Percentiles rank a stretch among this genome's conserved stretches.
phyloP scores from a whole-genome alignment of 2,329 filamentous ascomycete species.

The Penicillium sp. region DNA sequence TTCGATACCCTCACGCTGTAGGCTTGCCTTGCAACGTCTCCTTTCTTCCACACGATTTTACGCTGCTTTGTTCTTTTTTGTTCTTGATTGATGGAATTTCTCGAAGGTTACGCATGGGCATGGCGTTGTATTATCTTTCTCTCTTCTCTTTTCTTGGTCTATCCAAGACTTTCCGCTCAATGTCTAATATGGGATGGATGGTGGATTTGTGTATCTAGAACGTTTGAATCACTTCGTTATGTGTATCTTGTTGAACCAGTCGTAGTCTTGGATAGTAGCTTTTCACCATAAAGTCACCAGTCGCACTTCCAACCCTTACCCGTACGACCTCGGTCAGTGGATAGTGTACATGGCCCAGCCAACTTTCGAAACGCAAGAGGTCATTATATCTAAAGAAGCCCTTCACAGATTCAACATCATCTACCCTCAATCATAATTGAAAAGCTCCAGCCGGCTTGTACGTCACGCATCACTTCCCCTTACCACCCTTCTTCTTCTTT shows the following conservation, averaged over 20 bases:
- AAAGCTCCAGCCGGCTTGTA: background rate
- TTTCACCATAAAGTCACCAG: background rate
- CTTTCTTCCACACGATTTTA: constrained; percentile 31
- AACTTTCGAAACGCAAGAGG: background rate
- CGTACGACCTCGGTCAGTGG: no score
- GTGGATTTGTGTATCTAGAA: constrained; percentile 29
- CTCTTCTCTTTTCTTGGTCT: constrained; percentile 15
- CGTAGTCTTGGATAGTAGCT: background rate
- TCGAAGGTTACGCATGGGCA: constrained; percentile 38
- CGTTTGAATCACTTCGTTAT: constrained; percentile 23
- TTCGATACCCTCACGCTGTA: constrained; percentile 28
- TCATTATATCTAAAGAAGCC: constrained; percentile 12
- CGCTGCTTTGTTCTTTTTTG: constrained; percentile 23
- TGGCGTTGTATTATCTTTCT: constrained; percentile 31
- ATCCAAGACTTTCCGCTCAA: constrained; percentile 13
- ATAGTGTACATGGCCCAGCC: background rate
- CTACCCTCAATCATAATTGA: background rate
- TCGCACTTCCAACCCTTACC: no score
- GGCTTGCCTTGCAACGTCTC: constrained; percentile 12
- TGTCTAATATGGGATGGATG: constrained; percentile 26
- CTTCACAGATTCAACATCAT: constrained; percentile 1
- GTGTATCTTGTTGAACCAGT: background rate
- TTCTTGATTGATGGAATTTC: constrained; percentile 36
- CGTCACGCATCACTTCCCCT: constrained; percentile 61
- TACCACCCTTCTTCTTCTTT: constrained; percentile 70